Percentiles rank a stretch among this genome's conserved stretches.
Conservation (phyloP, 1,284 basidiomycete species). For the Microbotryum saponariae region DNA sequence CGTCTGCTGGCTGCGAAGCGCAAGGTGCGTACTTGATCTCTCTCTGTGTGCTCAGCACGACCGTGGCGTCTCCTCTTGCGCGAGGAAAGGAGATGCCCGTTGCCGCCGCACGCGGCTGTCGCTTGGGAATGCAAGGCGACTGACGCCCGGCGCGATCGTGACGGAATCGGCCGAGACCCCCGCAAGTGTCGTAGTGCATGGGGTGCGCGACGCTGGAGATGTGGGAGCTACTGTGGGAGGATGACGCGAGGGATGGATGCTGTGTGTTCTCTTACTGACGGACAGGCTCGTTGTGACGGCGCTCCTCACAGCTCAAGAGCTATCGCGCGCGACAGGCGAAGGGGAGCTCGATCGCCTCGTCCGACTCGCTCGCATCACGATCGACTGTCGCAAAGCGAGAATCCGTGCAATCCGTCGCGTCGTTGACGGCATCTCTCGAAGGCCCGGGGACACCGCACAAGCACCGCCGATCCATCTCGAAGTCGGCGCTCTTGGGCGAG, state of each 20-base stretch:
- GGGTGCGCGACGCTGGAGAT: too few species aligned
- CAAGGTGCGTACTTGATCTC: slow-evolving; percentile 20
- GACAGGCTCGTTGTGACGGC: background rate
- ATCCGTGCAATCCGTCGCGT: slow-evolving; percentile 12
- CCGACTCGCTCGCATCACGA: slow-evolving; percentile 9
- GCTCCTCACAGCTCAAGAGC: slow-evolving; percentile 21
- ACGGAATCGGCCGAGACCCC: too few species aligned
- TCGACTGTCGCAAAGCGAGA: slow-evolving; percentile 7
- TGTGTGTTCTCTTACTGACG: background rate
- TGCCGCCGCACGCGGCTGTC: too few species aligned
- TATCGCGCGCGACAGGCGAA: slow-evolving; percentile 28
- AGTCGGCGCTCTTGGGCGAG: slow-evolving; percentile 12
- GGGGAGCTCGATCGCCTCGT: slow-evolving; percentile 18
- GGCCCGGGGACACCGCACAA: slow-evolving; percentile 3
- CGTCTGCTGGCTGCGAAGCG: slow-evolving; percentile 30
- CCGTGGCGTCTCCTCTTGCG: background rate
- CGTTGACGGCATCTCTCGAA: background rate
- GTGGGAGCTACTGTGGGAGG: too few species aligned
- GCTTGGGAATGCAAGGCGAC: too few species aligned
- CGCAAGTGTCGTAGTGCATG: too few species aligned
- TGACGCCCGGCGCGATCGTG: too few species aligned
- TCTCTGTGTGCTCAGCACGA: background rate
- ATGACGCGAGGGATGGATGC: background rate
- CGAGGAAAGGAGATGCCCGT: too few species aligned
- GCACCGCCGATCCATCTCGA: slow-evolving; percentile 26